Base-by-base conservation (phyloP, 2,329 filamentous ascomycete species). In the Colletotrichum tabaci region DNA sequence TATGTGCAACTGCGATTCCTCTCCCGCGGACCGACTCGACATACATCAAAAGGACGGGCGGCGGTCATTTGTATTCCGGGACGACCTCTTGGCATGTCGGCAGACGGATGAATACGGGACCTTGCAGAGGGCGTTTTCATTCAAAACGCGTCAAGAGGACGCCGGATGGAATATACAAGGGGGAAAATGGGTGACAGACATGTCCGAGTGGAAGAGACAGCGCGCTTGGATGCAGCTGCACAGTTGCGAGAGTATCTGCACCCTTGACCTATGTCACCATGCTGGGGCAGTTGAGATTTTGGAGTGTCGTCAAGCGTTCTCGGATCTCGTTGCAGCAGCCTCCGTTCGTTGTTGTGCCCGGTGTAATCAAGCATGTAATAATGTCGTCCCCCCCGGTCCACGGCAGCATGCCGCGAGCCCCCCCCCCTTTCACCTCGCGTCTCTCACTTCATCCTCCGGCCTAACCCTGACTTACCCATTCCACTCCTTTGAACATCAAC, bases 171-270 rank as follows among this genome's bases (percentile, higher is more conserved):
- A 47, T 7, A 30, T 30, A 30, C 30, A 30, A 35, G 30, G 30
- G 30, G 30, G 8, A 35, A 4, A 21, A n/a, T 47, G 15, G 23
- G 49, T 7, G 47, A 44, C 53, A 57, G 68, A 64, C 65, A 35
- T n/a, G 68, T 64, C 65, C 35, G 69, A 64, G 68, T 57, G 68
- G 13, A 47, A 30, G 21, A 53, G 65, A 53, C 69, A 44, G 60
- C 30, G 65, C 66, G 60, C 65, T 72, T 62, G 65, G 69, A 72
- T 49, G 66, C 47, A 53, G 60, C 40, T 21, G 23, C 53, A 58
- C 52, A 35, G 26, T 49, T 57, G 47, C 35, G 30, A 44, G 23
- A 55, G 47, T 30, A 60, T 57, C 26, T 47, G 58, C 26, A 13
- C 46, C 35, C 23, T 56, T 26, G 23, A n/a, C 16, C 38, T 46